Evolutionary conservation across 768 basidiomycete genomes (phyloP), one percentile per base, ranked within the genome.

Genomic region (Mycena epipterygia): DNA sequence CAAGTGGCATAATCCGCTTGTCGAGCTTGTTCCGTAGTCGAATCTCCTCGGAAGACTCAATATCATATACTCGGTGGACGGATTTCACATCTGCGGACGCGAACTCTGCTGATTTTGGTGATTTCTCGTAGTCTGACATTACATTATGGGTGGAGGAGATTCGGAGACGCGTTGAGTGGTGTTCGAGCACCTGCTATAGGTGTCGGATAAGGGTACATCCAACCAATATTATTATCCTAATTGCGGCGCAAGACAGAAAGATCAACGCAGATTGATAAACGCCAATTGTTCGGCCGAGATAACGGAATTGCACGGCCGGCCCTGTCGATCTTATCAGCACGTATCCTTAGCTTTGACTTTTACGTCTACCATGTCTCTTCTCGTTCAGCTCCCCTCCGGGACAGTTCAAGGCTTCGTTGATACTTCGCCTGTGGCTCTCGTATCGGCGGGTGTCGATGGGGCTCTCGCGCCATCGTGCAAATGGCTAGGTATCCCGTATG

Each of bases 1-100:
- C 58, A 29, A 59, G 58, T 12, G 58, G 58, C 58, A 59, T 59
- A 23, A 59, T 59, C 42, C 27, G 41, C 57, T 58, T 58, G 42
- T 58, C 57, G 33, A 58, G 42, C 57, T 58, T 58, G 57, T 25
- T 59, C 21, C 58, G 58, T 17, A 59, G 42, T 44, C 58, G 58
- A 44, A 44, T 37, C 42, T 59, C 58, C 42, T 59, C 58, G 17
- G 37, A 59, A 21, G 58, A 59, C 25, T 42, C 27, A 33, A 59
- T 59, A 29, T 59, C 42, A 21, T 59, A 59, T 42, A 58, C n/a
- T n/a, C n/a, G n/a, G n/a, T n/a, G n/a, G n/a, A n/a, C n/a, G n/a
- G n/a, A n/a, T n/a, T n/a, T n/a, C n/a, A n/a, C n/a, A n/a, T n/a
- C n/a, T n/a, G n/a, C n/a, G n/a, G n/a, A n/a, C n/a, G n/a, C n/a